A percentile compares a stretch with the other conserved stretches of the same genome.
Evolutionary conservation across 75 land plant species (phyloP).

Genomic region (Gnetum montanum): DNA sequence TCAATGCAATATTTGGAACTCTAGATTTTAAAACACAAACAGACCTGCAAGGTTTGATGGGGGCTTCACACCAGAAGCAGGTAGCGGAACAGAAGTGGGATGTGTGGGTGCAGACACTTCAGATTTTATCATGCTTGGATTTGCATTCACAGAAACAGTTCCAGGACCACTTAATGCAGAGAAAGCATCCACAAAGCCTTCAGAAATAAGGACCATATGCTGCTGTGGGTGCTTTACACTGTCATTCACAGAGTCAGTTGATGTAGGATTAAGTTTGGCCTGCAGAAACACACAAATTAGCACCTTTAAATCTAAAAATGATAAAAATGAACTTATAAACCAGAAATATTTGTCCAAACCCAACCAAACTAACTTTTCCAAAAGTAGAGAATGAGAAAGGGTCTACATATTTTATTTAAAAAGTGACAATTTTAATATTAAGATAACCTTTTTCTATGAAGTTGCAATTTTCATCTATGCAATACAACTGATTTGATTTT

Average conservation of each 20-base stretch:
- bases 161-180: constrained; percentile 56
- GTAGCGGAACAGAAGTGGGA: constrained; percentile 26
- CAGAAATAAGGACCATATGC: constrained; percentile 75
- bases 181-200: constrained; percentile 75
- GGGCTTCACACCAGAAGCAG: constrained; percentile 17
- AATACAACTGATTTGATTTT: no score
- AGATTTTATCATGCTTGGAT: constrained; percentile 36
- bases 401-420: no score
- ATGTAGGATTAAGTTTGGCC: constrained; percentile 68
- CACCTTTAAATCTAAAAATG: not conserved
- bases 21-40: no score
- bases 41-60: constrained; percentile 4
- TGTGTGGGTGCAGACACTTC: constrained; percentile 25
- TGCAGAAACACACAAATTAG: constrained; percentile 14
- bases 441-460: no score
- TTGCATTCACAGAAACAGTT: constrained; percentile 15
- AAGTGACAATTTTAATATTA: no score
- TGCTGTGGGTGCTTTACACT: constrained; percentile 50
- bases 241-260: constrained; percentile 54
- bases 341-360: no score
- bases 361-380: no score
- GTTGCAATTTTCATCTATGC: no score
- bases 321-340: not conserved
- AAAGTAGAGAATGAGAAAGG: no score
- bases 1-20: no score